These are phyloP conservation scores for Fusarium vanettenii DNA, from an alignment of 2,329 filamentous ascomycete genomes.

Conservation along the genomic window DNA sequence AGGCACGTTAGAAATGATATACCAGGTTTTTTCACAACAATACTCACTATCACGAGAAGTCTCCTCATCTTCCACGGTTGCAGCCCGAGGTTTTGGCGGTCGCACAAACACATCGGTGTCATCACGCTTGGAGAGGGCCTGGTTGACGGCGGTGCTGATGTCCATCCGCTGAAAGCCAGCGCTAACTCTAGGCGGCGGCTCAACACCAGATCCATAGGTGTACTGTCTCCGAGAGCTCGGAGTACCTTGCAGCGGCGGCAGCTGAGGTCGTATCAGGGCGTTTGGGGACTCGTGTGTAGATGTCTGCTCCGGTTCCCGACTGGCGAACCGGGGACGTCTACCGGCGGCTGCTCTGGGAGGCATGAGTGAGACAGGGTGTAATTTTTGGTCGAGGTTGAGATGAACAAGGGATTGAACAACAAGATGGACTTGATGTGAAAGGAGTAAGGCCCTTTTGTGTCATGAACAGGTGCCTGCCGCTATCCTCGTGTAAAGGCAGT, in stretches of 20 bases:
- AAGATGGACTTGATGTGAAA: conserved; percentile 14
- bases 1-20: conserved; percentile 3
- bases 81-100: conserved; percentile 7
- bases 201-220: conserved; percentile 52
- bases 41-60: conserved; percentile 30
- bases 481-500: conserved; percentile 7
- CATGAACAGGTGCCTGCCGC: conserved; percentile 26
- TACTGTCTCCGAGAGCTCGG: conserved; percentile 53
- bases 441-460: conserved; percentile 23
- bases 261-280: conserved; percentile 30
- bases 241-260: conserved; percentile 45
- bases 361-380: conserved; percentile 27
- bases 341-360: conserved; percentile 33
- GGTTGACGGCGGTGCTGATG: conserved; percentile 46
- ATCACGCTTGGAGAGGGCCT: conserved; percentile 39
- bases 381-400: background rate
- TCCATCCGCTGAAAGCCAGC: conserved; percentile 40
- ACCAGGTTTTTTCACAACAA: background rate
- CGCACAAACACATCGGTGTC: conserved; percentile 35
- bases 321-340: conserved; percentile 34
- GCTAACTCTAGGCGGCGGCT: conserved; percentile 45
- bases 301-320: conserved; percentile 32
- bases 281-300: conserved; percentile 12
- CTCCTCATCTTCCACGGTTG: conserved; percentile 35
- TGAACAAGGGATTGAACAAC: conserved; percentile 5